phyloP scores from a whole-genome alignment of 2,329 filamentous ascomycete genomes.

The Myriosclerotinia scirpicola region DNA sequence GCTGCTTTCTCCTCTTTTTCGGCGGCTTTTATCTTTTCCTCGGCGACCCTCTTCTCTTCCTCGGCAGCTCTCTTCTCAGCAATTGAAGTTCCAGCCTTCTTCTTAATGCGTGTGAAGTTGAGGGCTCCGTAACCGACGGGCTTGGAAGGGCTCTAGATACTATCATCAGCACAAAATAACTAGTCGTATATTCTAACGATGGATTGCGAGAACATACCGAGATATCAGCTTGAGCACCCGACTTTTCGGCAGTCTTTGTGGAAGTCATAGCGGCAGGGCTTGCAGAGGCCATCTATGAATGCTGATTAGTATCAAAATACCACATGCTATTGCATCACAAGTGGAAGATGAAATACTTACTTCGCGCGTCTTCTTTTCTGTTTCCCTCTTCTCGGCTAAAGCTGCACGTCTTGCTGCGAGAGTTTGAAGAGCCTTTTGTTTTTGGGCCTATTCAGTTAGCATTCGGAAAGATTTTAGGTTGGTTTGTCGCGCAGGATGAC shows the following conservation, averaged over 20 bases:
- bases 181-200: background rate
- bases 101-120: background rate
- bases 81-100: background rate
- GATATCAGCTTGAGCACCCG: background rate
- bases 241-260: background rate
- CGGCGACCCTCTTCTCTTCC: background rate
- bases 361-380: background rate
- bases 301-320: background rate
- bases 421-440: background rate
- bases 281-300: background rate
- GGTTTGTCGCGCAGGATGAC: background rate
- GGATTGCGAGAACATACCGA: background rate
- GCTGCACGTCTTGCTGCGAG: background rate
- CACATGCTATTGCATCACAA: background rate
- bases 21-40: background rate
- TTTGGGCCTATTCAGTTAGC: conserved; percentile 5
- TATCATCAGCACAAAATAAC: background rate
- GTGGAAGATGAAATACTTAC: background rate
- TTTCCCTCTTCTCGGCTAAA: background rate
- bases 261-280: background rate
- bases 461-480: background rate
- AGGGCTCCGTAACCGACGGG: no score
- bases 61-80: background rate
- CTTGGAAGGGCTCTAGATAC: background rate
- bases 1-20: background rate